Conservation (phyloP, 495 filamentous ascomycete genomes). For the Penicillium robsamsonii region DNA sequence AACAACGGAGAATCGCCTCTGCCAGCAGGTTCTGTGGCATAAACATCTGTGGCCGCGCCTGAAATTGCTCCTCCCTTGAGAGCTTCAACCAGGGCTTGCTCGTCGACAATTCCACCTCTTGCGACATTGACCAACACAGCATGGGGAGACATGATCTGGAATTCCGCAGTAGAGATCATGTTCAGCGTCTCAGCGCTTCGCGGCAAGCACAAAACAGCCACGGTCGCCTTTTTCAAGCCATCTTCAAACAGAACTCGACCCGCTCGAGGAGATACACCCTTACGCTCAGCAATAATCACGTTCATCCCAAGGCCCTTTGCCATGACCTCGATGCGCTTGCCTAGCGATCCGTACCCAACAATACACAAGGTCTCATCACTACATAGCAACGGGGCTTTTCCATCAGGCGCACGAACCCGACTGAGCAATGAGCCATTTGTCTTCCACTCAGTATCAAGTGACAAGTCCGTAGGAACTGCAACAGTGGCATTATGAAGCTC, state of each 20-base stretch:
- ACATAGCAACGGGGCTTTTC: conserved; percentile 40
- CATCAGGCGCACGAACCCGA: conserved; percentile 26
- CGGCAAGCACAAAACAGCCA: conserved; percentile 48
- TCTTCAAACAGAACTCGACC: conserved; percentile 45
- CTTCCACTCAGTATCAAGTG: conserved; percentile 19
- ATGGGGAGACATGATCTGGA: conserved; percentile 47
- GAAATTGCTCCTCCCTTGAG: conserved; percentile 44
- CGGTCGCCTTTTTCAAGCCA: conserved; percentile 39
- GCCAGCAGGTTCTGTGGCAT: conserved; percentile 49
- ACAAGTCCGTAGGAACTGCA: conserved; percentile 1
- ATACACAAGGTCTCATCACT: conserved; percentile 48
- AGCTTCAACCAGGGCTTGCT: conserved; percentile 47
- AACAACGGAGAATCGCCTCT: conserved; percentile 23
- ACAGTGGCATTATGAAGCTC: conserved; percentile 28
- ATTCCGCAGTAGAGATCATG: conserved; percentile 46
- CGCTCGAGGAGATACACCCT: conserved; percentile 30
- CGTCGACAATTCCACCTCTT: conserved; percentile 57
- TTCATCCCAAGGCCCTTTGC: conserved; percentile 48
- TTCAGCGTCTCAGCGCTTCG: conserved; percentile 41
- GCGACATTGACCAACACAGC: conserved; percentile 56
- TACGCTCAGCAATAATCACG: conserved; percentile 51
- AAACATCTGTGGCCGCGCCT: conserved; percentile 56
- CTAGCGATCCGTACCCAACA: conserved; percentile 53
- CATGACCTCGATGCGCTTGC: conserved; percentile 34
- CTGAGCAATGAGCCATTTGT: conserved; percentile 22